Evolutionary conservation across 2,329 filamentous ascomycete genomes (phyloP), one percentile per base, ranked within the genome.

Genomic region (Fusarium brachygibbosum): DNA sequence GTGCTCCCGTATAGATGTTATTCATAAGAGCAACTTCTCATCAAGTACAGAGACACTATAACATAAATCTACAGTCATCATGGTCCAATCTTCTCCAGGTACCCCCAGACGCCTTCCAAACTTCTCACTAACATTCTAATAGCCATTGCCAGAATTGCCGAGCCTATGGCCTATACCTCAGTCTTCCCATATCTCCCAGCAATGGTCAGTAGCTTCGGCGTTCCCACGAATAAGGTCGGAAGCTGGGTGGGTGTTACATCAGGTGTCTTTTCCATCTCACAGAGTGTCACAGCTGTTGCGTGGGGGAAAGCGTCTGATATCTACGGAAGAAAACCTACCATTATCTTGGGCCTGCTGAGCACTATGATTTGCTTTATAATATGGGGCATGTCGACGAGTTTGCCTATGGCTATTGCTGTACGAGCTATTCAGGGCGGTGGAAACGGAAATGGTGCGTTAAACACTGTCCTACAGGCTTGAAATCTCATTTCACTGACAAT

Each of bases 291-390:
- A 8, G 92, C 91, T 19, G 87, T 95, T 3, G 82, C 88, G 1
- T 95, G 93, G 92, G 91, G 93, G 8, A 86, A 89, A 69, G 86
- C 90, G 3, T 93, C 93, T 1, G 96, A 98, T 78, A 82, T 80
- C 42, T 88, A 92, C 66, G 96, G 95, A 21, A 88, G 95, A 58
- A 98, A 97, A 76, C 91, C 91, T 1, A 87, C 91, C 38, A 93
- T 98, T 62, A 83, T 98, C 16, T 76, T 86, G 10, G 93, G 92
- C 0, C 83, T 96, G 19, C 78, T 89, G 37, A 91, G 87, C 72
- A 97, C 94, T 44, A 97, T 98, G 92, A 76, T 90, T 1, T 91
- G 91, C 40, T 94, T 92, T 71, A 73, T 98, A 21, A 69, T 93
- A 23, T 98, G 94, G 88, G 95, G 96, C 9, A 89, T 97, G 79